Percentiles rank a stretch among this genome's conserved stretches.
phyloP scores from a whole-genome alignment of 2,329 filamentous ascomycete genomes.

The Diaporthe sp. region DNA sequence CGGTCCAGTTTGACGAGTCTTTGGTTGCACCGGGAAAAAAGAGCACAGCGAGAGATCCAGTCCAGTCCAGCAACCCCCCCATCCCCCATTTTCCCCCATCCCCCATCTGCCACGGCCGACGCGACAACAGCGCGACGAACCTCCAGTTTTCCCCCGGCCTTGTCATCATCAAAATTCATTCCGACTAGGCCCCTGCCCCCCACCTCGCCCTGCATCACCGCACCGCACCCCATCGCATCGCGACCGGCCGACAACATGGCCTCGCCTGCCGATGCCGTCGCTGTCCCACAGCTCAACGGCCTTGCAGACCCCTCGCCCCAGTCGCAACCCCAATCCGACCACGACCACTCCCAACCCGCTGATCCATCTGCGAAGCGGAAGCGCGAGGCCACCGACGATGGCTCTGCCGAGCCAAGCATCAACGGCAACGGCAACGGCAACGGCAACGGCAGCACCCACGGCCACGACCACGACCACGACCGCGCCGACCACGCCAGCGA shows the following conservation, averaged over 20 bases:
- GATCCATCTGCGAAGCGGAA: slow-evolving; percentile 66
- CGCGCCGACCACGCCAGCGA: slow-evolving; percentile 42
- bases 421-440: slow-evolving; percentile 34
- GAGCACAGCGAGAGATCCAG: slow-evolving; percentile 12
- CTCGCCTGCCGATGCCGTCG: slow-evolving; percentile 47
- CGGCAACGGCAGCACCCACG: not conserved
- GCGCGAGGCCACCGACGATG: slow-evolving; percentile 65
- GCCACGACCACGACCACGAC: slow-evolving; percentile 50
- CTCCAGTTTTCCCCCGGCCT: slow-evolving; percentile 37
- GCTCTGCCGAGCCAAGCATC: slow-evolving; percentile 42
- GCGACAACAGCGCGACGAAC: slow-evolving; percentile 40
- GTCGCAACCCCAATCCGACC: slow-evolving; percentile 44
- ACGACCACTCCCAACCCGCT: slow-evolving; percentile 47
- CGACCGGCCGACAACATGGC: slow-evolving; percentile 47
- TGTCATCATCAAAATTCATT: slow-evolving; percentile 36
- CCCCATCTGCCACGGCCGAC: slow-evolving; percentile 35
- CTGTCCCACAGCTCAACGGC: slow-evolving; percentile 50
- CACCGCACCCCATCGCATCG: slow-evolving; percentile 31
- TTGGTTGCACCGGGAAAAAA: slow-evolving; percentile 30
- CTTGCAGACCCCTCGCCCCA: slow-evolving; percentile 44
- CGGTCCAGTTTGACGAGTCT: slow-evolving; percentile 29
- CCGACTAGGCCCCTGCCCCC: slow-evolving; percentile 34
- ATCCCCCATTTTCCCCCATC: slow-evolving; percentile 19
- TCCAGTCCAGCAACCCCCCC: slow-evolving; percentile 14
- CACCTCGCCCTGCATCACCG: slow-evolving; percentile 26